These are phyloP conservation scores for Hymenoscyphus fraxineus DNA, from an alignment of 2,329 filamentous ascomycete genomes.

Conservation along the genomic window DNA sequence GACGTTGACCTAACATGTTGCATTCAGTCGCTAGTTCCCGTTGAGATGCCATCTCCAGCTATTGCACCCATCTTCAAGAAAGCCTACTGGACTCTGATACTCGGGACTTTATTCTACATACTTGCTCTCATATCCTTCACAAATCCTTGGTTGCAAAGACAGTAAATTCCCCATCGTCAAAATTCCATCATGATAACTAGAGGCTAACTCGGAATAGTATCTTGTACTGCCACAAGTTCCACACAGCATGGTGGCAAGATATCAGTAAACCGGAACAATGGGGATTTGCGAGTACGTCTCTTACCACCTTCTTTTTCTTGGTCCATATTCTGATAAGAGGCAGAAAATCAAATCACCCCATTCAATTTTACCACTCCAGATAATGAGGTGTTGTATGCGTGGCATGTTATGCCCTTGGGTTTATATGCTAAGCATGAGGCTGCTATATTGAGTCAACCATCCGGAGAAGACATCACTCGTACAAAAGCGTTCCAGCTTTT, in stretches of 20 bases:
- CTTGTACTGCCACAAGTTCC: constrained; percentile 78
- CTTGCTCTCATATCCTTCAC: constrained; percentile 62
- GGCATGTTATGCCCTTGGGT: constrained; percentile 82
- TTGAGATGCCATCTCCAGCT: constrained; percentile 23
- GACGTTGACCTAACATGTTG: constrained; percentile 4
- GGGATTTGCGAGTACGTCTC: constrained; percentile 72
- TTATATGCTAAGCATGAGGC: constrained; percentile 71
- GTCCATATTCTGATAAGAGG: neutral
- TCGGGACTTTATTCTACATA: constrained; percentile 62
- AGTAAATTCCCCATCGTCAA: constrained; percentile 53
- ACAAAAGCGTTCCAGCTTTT: constrained; percentile 59
- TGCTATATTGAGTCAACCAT: constrained; percentile 49
- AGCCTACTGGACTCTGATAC: constrained; percentile 48
- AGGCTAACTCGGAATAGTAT: constrained; percentile 44
- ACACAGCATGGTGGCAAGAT: constrained; percentile 68
- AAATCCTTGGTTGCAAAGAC: constrained; percentile 70
- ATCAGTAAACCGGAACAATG: constrained; percentile 74
- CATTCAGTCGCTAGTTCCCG: neutral
- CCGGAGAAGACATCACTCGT: constrained; percentile 48
- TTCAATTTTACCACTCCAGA: constrained; percentile 75
- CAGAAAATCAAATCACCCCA: constrained; percentile 83
- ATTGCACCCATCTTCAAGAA: constrained; percentile 45
- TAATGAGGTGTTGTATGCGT: constrained; percentile 75
- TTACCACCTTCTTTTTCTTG: neutral
- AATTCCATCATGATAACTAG: too few relatives aligned